Evolutionary conservation across 768 basidiomycete species (phyloP).

Genomic region (Xanthoconium purpureum): DNA sequence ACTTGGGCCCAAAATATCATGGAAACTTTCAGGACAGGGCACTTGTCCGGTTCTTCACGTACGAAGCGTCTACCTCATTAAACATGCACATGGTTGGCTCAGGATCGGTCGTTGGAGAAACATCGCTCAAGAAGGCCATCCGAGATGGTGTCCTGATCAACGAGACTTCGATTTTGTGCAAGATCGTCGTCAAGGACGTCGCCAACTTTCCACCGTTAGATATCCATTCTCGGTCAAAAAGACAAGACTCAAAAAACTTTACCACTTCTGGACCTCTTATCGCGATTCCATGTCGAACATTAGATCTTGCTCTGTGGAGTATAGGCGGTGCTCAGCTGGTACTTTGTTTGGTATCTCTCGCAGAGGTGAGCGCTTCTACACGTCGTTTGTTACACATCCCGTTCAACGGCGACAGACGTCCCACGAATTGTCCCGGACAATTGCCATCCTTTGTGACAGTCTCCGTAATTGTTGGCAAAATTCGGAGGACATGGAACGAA

Average conservation of each 20-base stretch:
- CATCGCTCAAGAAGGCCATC: slow-evolving; percentile 38
- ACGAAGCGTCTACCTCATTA: slow-evolving; percentile 79
- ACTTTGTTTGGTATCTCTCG: slow-evolving; percentile 71
- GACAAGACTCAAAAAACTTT: background rate
- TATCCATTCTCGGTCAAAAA: background rate
- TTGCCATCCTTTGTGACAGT: slow-evolving; percentile 72
- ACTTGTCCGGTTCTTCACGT: slow-evolving; percentile 75
- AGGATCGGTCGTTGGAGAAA: slow-evolving; percentile 40
- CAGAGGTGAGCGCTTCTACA: slow-evolving; percentile 47
- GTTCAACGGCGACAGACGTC: slow-evolving; percentile 46
- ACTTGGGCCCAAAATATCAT: slow-evolving; percentile 76
- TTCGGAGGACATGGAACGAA: slow-evolving; percentile 89
- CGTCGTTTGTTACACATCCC: background rate
- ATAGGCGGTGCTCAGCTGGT: slow-evolving; percentile 79
- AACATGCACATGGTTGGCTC: slow-evolving; percentile 69
- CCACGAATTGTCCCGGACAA: slow-evolving; percentile 71
- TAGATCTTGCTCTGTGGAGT: slow-evolving; percentile 78
- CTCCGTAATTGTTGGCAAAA: slow-evolving; percentile 87
- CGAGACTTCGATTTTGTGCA: slow-evolving; percentile 41
- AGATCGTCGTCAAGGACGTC: slow-evolving; percentile 32
- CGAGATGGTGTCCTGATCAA: slow-evolving; percentile 40
- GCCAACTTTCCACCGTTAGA: slow-evolving; percentile 13
- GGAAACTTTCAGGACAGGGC: slow-evolving; percentile 72
- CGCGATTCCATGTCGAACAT: slow-evolving; percentile 53
- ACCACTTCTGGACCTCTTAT: slow-evolving; percentile 50